These are phyloP conservation scores for Cystobasidium onofrii DNA, from an alignment of 768 basidiomycete species.

Conservation along the genomic window DNA sequence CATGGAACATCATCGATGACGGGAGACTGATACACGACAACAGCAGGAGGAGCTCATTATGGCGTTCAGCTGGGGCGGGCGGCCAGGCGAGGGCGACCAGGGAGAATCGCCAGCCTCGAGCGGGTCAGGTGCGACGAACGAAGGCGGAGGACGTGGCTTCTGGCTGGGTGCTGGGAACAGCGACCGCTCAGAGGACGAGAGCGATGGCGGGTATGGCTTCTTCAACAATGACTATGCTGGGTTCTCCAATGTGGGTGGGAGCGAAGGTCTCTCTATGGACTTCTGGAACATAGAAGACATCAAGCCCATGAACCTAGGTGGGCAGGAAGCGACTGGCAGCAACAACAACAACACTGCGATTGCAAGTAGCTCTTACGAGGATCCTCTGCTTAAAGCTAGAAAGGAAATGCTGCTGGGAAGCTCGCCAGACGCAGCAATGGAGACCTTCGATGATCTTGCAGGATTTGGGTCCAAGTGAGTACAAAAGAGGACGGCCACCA, in stretches of 20 bases:
- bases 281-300: slow-evolving; percentile 20
- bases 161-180: not conserved
- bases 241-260: not conserved
- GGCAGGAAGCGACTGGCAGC: not conserved
- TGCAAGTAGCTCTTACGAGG: not conserved
- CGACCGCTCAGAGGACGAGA: not conserved
- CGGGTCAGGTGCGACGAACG: not conserved
- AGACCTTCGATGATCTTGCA: not conserved
- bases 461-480: not conserved
- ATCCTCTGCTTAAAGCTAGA: not conserved
- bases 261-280: not conserved
- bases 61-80: not conserved
- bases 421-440: slow-evolving; percentile 14
- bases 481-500: not conserved
- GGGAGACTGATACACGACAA: not conserved
- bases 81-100: slow-evolving; percentile 8
- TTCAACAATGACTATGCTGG: not conserved
- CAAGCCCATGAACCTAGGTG: not conserved
- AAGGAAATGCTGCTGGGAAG: slow-evolving; percentile 1
- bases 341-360: not conserved
- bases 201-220: not conserved
- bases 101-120: slow-evolving; percentile 10
- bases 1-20: too few relatives aligned
- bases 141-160: not conserved
- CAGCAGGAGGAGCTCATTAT: not conserved